Conservation (phyloP, 2,329 filamentous ascomycete genomes). For the Torrubiellomyces zombiae region DNA sequence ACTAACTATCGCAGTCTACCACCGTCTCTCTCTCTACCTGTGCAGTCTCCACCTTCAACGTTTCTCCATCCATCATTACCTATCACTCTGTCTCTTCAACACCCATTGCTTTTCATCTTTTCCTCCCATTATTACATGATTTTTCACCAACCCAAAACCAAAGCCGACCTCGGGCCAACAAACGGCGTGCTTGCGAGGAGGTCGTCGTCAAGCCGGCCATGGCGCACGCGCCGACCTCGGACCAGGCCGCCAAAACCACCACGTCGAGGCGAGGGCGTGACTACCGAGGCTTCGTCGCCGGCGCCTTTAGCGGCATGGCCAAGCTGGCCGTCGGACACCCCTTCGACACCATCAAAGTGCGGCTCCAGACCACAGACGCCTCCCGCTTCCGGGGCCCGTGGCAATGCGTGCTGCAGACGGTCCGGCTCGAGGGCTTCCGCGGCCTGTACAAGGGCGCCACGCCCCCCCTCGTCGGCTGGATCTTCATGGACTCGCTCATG, state of each 20-base stretch:
- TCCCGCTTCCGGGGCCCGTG: slow-evolving; percentile 71
- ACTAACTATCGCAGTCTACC: too few species aligned
- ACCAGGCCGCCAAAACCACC: background rate
- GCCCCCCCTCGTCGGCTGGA: slow-evolving; percentile 88
- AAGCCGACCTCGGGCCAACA: too few species aligned
- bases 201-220: too few species aligned
- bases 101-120: too few species aligned
- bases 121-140: too few species aligned
- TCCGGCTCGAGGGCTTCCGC: slow-evolving; percentile 67
- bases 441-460: slow-evolving; percentile 92
- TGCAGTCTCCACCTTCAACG: too few species aligned
- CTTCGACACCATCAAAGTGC: slow-evolving; percentile 95
- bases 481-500: slow-evolving; percentile 93
- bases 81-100: too few species aligned
- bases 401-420: slow-evolving; percentile 69
- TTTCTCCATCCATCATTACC: too few species aligned
- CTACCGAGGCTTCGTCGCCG: slow-evolving; percentile 94
- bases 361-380: slow-evolving; percentile 69
- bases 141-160: too few species aligned
- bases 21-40: too few species aligned
- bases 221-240: too few species aligned
- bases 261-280: slow-evolving; percentile 25
- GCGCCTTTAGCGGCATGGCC: slow-evolving; percentile 86
- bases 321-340: slow-evolving; percentile 66
- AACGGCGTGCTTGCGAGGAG: too few species aligned